Evolutionary conservation across 2,329 filamentous ascomycete species (phyloP), one percentile per base, ranked within the genome.

Genomic region (Kalaharituber pfeilii): DNA sequence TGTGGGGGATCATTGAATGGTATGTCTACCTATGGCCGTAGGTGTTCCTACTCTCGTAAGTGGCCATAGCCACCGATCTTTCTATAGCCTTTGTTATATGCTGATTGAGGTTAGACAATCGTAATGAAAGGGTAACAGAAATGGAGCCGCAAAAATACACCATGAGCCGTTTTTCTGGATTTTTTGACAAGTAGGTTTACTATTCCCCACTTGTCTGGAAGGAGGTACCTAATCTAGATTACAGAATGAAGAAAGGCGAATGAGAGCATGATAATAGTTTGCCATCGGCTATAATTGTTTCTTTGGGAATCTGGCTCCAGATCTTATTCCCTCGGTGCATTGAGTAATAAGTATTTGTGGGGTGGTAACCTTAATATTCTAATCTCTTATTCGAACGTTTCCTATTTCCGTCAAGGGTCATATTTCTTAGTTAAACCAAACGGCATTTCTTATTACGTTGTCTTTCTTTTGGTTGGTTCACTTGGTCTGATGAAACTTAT

Each of bases 1-100:
- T 61, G 59, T 26, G 53, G 54, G 47, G 59, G 57, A 9, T 61
- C 57, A 57, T 22, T 60, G 18, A 52, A 60, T 27, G 59, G 59
- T 25, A 58, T 56, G 15, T 61, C 57, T n/a, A 60, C 57, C 44
- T 61, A 61, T 49, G 59, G 59, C 2, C 54, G 53, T 20, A 54
- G 59, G 5, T 61, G 59, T 49, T 61, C 57, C 33, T 61, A 61
- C 22, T 57, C 59, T 24, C 59, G 59, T 61, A 47, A 53, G 59
- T 57, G 33, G 33, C 33, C 33, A 18, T 39, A 39, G 33, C 20
- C 33, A 39, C 6, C 20, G 24, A 5, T 2, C 13, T 3, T 33
- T 27, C 36, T n/a, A 2, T 3, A 28, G 25, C 15, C n/a, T 42
- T 51, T 4, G 29, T 22, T 6, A 29, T 25, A 15, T 25, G 11